Base-by-base conservation (phyloP, 352 stramenopile species). In the Globisporangium okanoganense region DNA sequence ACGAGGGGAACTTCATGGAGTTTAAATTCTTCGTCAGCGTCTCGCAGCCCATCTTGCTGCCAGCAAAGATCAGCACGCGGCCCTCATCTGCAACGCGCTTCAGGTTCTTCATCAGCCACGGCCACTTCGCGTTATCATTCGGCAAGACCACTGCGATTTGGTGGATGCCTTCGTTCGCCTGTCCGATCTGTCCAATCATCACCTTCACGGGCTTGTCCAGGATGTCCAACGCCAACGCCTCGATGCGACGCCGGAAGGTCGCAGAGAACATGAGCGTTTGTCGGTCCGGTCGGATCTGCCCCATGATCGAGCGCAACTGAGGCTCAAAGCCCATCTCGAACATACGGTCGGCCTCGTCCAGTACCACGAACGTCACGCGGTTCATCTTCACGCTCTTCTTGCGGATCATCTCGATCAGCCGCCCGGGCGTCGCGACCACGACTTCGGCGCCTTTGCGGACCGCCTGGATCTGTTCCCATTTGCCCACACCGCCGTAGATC, bases 121-220 rank as follows among this genome's bases (percentile, higher is more conserved):
- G 76, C 87, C 88, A 96, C 61, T 97, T 97, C 5, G 73, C 81
- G 27, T 76, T 75, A 64, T 96, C 72, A 4, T 78, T 79, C 9
- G 71, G 62, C 8, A 97, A 49, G 13, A 97, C 88, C 3, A 94
- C 71, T 0, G 83, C 80, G 44, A 91, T 66, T 58, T 97, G 88
- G 14, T 70, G 73, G 50, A 97, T 95, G n/a, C 95, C 87, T 64
- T 97, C 88, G 56, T 97, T 97, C 5, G 90, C 85, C 65, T 96
- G 88, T 5, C 88, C 87, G 18, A 86, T 73, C 0, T 78, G 68
- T 1, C 90, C 90, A 41, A 96, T 76, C 8, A 79, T 89, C 29
- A 97, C 67, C 50, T 93, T 95, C 6, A 96, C 74, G 0, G 90
- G 90, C 57, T 94, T 73, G 1, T 67, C 68, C 1, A 97, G 75